Conservation (phyloP, 148 eudicot species). For the Rheum nobile region DNA sequence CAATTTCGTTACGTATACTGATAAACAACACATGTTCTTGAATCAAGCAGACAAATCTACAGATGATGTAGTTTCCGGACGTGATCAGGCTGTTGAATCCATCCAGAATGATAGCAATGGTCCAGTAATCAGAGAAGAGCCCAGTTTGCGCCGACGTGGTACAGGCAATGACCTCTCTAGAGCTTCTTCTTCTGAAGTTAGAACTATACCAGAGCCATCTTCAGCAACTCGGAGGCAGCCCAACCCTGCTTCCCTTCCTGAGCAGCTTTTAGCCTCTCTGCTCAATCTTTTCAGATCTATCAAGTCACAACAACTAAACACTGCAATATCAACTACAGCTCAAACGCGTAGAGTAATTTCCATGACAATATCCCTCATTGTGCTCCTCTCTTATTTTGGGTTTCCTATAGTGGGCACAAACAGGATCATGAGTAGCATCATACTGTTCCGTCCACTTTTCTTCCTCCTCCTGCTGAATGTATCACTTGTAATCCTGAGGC, state of each 20-base stretch:
- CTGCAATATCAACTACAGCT: constrained; percentile 49
- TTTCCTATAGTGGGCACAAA: constrained; percentile 49
- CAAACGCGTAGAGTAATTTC: constrained; percentile 40
- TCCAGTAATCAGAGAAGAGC: constrained; percentile 17
- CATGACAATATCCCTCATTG: constrained; percentile 43
- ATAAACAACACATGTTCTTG: neutral
- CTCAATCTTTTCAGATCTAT: constrained; percentile 15
- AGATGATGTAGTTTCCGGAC: neutral
- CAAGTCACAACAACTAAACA: constrained; percentile 34
- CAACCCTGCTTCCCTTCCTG: constrained; percentile 12
- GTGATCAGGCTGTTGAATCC: constrained; percentile 13
- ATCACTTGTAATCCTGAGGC: constrained; percentile 34
- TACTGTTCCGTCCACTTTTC: constrained; percentile 56
- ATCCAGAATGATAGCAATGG: constrained; percentile 13
- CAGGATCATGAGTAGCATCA: constrained; percentile 24
- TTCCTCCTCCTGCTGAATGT: constrained; percentile 54
- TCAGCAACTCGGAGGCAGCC: constrained; percentile 17
- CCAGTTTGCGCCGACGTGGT: constrained; percentile 16
- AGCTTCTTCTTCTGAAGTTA: constrained; percentile 20
- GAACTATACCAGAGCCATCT: constrained; percentile 21
- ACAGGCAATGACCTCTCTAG: constrained; percentile 17
- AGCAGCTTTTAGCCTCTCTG: constrained; percentile 12
- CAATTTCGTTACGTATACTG: neutral
- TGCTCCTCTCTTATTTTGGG: constrained; percentile 42
- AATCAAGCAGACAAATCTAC: neutral